Percentiles rank a stretch among this genome's conserved stretches.
Conservation (phyloP, 2,329 filamentous ascomycete species). For the Pezicula neosporulosa region DNA sequence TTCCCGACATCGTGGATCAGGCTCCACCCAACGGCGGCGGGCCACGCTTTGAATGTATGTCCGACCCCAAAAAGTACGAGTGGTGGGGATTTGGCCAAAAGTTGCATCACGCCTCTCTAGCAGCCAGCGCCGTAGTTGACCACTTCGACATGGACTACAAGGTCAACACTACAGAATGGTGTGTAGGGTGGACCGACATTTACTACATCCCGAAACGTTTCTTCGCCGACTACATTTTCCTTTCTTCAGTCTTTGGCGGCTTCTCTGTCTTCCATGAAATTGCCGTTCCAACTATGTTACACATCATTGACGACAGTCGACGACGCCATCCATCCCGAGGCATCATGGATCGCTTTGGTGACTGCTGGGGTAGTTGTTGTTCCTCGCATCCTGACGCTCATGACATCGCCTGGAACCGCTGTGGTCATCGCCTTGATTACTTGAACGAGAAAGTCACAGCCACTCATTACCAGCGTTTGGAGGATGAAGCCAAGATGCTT, state of each 20-base stretch:
- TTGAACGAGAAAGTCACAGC: not conserved
- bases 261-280: constrained; percentile 28
- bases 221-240: constrained; percentile 28
- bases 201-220: constrained; percentile 30
- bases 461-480: constrained; percentile 1
- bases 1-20: constrained; percentile 19
- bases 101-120: constrained; percentile 6
- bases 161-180: constrained; percentile 22
- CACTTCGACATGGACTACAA: constrained; percentile 22
- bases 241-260: constrained; percentile 21
- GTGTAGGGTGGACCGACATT: constrained; percentile 30
- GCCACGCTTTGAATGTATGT: constrained; percentile 8
- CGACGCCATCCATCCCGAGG: constrained; percentile 4
- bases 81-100: constrained; percentile 1
- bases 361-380: constrained; percentile 3
- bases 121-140: constrained; percentile 11
- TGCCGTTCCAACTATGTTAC: constrained; percentile 29
- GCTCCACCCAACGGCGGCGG: constrained; percentile 5
- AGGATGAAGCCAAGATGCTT: not conserved
- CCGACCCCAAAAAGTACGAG: not conserved
- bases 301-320: constrained; percentile 26
- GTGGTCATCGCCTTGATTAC: constrained; percentile 3
- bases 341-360: constrained; percentile 1
- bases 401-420: constrained; percentile 1
- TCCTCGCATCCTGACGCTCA: not conserved